Conservation (phyloP, 2,329 filamentous ascomycete genomes). For the Aspergillus melleus region DNA sequence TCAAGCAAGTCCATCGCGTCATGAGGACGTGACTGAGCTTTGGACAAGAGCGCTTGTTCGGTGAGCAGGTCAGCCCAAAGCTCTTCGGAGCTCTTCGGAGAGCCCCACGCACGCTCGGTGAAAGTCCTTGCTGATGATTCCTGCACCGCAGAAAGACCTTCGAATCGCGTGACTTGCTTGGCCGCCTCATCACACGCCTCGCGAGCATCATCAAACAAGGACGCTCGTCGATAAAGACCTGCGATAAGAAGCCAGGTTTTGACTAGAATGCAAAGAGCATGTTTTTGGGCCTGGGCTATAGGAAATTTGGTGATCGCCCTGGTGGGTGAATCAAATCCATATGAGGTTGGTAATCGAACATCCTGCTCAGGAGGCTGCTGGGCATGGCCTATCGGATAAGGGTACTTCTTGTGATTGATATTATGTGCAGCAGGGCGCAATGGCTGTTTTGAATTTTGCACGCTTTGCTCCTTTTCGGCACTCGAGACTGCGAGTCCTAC, state of each 20-base stretch:
- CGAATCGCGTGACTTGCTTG: slow-evolving; percentile 70
- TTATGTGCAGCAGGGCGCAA: slow-evolving; percentile 40
- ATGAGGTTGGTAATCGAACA: slow-evolving; percentile 36
- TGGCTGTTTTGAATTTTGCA: slow-evolving; percentile 28
- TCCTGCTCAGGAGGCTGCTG: slow-evolving; percentile 47
- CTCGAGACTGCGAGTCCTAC: slow-evolving; percentile 33
- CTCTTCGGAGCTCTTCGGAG: slow-evolving; percentile 77
- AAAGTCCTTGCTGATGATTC: slow-evolving; percentile 63
- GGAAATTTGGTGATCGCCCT: slow-evolving; percentile 51
- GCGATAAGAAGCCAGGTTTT: slow-evolving; percentile 90
- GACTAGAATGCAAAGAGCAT: slow-evolving; percentile 62
- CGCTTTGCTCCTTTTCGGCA: slow-evolving; percentile 23
- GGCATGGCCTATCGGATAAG: slow-evolving; percentile 36
- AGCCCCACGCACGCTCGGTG: slow-evolving; percentile 71
- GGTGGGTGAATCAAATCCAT: slow-evolving; percentile 42
- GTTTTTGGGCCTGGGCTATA: slow-evolving; percentile 52
- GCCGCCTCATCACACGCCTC: slow-evolving; percentile 80
- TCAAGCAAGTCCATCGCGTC: slow-evolving; percentile 78
- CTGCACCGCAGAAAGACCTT: slow-evolving; percentile 64
- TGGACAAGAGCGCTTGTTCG: slow-evolving; percentile 70
- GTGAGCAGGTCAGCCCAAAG: slow-evolving; percentile 80
- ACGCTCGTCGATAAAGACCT: slow-evolving; percentile 80
- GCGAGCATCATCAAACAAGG: slow-evolving; percentile 74
- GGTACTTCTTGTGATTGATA: slow-evolving; percentile 34
- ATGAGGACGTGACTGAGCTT: slow-evolving; percentile 63